phyloP scores from a whole-genome alignment of 73 alveolate species.

The Blepharisma stoltei region DNA sequence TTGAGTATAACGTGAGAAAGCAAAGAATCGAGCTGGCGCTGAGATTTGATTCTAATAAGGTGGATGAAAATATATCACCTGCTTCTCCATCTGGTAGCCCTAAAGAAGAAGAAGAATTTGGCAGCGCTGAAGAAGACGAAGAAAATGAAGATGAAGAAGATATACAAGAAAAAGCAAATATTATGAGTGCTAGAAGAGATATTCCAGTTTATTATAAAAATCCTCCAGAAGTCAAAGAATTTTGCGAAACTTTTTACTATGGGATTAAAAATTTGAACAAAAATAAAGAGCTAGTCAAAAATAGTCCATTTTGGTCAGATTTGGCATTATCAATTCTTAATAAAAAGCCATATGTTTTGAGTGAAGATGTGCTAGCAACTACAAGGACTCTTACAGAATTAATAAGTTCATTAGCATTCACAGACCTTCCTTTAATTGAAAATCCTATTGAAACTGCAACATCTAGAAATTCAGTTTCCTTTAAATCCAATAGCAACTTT shows the following conservation, averaged over 20 bases:
- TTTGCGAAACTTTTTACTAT: slow-evolving; percentile 80
- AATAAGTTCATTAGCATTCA: not conserved
- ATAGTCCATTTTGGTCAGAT: slow-evolving; percentile 68
- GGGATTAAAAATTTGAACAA: not conserved
- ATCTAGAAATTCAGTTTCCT: not conserved
- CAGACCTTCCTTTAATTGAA: not conserved
- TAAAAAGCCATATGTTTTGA: not conserved
- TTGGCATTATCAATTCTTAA: slow-evolving; percentile 36
- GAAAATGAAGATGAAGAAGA: not conserved
- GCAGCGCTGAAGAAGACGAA: not conserved
- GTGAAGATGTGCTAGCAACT: not conserved
- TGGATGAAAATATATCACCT: not conserved
- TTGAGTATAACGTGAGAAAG: not conserved
- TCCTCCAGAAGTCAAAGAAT: slow-evolving; percentile 66
- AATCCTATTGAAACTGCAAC: not conserved
- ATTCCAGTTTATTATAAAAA: slow-evolving; percentile 42
- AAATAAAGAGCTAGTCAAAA: slow-evolving; percentile 9
- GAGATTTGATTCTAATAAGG: not conserved
- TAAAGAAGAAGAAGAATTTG: not conserved
- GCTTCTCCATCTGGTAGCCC: not conserved
- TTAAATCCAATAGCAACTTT: not conserved
- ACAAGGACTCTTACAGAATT: not conserved
- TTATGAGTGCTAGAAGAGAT: not conserved
- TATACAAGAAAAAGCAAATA: slow-evolving; percentile 31
- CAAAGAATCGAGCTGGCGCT: not conserved